These are phyloP conservation scores for Saccharomycopsis phalli DNA, from an alignment of 1,139 yeast species.

Conservation along the genomic window DNA sequence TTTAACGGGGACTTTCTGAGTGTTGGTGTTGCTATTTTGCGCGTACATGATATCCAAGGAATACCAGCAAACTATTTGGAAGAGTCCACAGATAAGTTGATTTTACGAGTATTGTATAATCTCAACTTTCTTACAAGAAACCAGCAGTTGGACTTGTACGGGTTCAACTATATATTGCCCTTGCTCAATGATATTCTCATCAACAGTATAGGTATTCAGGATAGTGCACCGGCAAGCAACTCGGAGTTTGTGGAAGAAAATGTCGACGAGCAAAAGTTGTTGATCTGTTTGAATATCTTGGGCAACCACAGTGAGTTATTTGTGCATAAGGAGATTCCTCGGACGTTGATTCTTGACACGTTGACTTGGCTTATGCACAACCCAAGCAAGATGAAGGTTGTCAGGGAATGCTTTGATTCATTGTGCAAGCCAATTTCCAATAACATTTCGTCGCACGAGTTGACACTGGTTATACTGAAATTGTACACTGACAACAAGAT, in stretches of 20 bases:
- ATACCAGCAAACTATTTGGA: constrained; percentile 37
- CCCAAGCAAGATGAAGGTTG: constrained; percentile 70
- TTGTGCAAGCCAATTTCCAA: constrained; percentile 68
- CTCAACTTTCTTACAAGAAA: constrained; percentile 70
- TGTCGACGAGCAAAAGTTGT: constrained; percentile 77
- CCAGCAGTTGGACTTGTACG: constrained; percentile 55
- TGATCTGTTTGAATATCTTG: constrained; percentile 70
- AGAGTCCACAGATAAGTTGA: constrained; percentile 45
- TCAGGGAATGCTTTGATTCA: constrained; percentile 75
- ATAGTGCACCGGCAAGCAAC: constrained; percentile 33
- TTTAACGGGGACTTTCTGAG: too few relatives aligned
- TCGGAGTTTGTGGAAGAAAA: constrained; percentile 69
- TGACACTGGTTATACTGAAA: constrained; percentile 43
- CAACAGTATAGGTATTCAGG: constrained; percentile 48
- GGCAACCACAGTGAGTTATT: constrained; percentile 70
- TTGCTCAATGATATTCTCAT: constrained; percentile 49
- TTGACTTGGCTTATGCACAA: constrained; percentile 54
- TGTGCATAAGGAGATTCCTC: constrained; percentile 58
- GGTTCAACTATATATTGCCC: constrained; percentile 70
- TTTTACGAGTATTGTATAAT: constrained; percentile 64
- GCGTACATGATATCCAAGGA: constrained; percentile 37
- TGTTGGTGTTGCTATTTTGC: constrained; percentile 60
- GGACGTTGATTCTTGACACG: constrained; percentile 52
- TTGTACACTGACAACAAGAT: constrained; percentile 55
- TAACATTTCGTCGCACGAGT: constrained; percentile 47